Percentiles rank a stretch among this genome's conserved stretches.
These are phyloP conservation scores for Rhodotorula sp. DNA, from an alignment of 1,284 basidiomycete species.

Conservation along the genomic window DNA sequence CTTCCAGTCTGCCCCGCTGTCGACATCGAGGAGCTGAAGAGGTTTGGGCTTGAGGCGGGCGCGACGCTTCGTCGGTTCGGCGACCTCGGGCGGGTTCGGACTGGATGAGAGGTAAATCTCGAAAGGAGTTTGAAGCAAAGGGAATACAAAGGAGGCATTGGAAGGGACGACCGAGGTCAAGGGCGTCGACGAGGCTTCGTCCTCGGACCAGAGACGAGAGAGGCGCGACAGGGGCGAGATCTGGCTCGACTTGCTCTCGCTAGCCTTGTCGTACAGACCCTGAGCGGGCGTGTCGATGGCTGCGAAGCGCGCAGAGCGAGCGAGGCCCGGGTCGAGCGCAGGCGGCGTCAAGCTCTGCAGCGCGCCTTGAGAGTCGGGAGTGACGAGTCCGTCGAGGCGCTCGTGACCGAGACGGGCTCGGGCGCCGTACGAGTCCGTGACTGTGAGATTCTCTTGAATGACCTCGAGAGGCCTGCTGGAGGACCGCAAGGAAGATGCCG, in stretches of 20 bases:
- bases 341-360: no score
- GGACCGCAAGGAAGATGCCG: not conserved
- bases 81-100: no score
- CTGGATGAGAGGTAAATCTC: no score
- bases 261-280: no score
- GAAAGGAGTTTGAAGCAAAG: not conserved
- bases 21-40: not conserved
- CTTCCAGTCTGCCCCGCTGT: no score
- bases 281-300: no score
- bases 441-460: not conserved
- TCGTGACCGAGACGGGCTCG: not conserved
- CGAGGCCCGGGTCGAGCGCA: not conserved
- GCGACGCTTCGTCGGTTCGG: no score
- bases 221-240: slow-evolving; percentile 1
- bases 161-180: not conserved
- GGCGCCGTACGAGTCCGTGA: no score
- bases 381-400: not conserved
- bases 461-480: not conserved
- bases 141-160: not conserved
- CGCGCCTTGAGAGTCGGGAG: not conserved
- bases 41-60: not conserved
- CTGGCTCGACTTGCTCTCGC: not conserved
- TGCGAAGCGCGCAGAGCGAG: no score
- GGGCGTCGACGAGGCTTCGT: not conserved
- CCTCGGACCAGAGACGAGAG: not conserved